A percentile compares a stretch with the other conserved stretches of the same genome.
Evolutionary conservation across 2,329 filamentous ascomycete genomes (phyloP).

Genomic region (Coniella lustricola): DNA sequence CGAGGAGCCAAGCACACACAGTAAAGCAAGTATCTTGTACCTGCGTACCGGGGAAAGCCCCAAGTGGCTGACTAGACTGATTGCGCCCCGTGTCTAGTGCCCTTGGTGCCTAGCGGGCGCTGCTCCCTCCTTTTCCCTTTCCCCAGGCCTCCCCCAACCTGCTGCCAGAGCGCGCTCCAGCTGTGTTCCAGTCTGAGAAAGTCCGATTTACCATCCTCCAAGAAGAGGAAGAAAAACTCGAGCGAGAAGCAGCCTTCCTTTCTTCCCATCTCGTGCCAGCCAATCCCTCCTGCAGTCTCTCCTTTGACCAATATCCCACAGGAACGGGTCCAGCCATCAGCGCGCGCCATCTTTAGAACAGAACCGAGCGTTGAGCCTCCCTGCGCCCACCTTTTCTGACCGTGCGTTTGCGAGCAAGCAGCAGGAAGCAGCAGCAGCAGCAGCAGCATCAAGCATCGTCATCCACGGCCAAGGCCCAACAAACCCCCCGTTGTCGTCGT

Average conservation of each 20-base stretch:
- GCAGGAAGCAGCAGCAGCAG: background rate
- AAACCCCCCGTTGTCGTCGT: background rate
- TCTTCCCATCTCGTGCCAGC: background rate
- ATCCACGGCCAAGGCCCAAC: background rate
- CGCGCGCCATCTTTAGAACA: background rate
- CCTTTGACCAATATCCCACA: background rate
- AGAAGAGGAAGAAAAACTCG: background rate
- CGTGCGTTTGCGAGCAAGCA: no score
- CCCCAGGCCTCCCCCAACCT: background rate
- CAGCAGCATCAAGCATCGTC: background rate
- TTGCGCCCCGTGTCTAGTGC: background rate
- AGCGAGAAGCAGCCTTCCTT: background rate
- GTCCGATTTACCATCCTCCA: no score
- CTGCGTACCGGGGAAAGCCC: background rate
- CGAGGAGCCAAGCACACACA: no score
- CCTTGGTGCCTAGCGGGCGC: background rate
- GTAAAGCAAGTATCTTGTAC: no score
- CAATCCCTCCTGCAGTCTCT: no score
- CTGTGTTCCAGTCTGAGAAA: no score
- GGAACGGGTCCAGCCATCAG: background rate
- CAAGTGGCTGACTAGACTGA: background rate
- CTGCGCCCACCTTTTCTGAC: no score
- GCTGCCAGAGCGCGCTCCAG: no score
- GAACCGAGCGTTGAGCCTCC: background rate
- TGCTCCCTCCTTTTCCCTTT: conserved; percentile 1